phyloP scores from a whole-genome alignment of 1,284 basidiomycete species.

The Melanopsichium pennsylvanicum region DNA sequence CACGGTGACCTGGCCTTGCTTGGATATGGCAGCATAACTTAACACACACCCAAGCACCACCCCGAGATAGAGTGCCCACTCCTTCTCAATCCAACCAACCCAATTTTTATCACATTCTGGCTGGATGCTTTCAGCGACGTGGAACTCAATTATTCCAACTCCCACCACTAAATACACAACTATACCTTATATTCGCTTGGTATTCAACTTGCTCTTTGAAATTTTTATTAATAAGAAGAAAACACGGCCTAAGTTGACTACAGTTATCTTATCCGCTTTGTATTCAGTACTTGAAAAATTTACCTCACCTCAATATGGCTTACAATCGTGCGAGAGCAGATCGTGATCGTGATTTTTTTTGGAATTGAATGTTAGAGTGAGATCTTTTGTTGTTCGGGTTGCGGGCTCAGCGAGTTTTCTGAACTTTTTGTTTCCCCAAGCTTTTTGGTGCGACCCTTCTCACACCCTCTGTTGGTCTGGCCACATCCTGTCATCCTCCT shows the following conservation, averaged over 20 bases:
- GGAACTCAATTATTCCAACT: constrained; percentile 25
- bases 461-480: too few relatives aligned
- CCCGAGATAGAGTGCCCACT: too few relatives aligned
- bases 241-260: too few relatives aligned
- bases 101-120: constrained; percentile 8
- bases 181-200: too few relatives aligned
- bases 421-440: too few relatives aligned
- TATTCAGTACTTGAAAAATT: too few relatives aligned
- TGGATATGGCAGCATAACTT: too few relatives aligned
- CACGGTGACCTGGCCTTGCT: constrained; percentile 33
- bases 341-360: constrained; percentile 7
- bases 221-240: neutral
- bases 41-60: too few relatives aligned
- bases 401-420: constrained; percentile 4
- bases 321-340: constrained; percentile 23
- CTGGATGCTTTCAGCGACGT: constrained; percentile 39
- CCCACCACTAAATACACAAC: too few relatives aligned
- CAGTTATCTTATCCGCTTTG: too few relatives aligned
- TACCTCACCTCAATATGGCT: too few relatives aligned
- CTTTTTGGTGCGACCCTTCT: too few relatives aligned
- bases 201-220: neutral
- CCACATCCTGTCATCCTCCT: neutral
- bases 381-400: neutral
- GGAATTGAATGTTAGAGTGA: constrained; percentile 8
- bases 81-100: neutral